Base-by-base conservation (phyloP, 768 basidiomycete genomes). In the Podaxis sp. region DNA sequence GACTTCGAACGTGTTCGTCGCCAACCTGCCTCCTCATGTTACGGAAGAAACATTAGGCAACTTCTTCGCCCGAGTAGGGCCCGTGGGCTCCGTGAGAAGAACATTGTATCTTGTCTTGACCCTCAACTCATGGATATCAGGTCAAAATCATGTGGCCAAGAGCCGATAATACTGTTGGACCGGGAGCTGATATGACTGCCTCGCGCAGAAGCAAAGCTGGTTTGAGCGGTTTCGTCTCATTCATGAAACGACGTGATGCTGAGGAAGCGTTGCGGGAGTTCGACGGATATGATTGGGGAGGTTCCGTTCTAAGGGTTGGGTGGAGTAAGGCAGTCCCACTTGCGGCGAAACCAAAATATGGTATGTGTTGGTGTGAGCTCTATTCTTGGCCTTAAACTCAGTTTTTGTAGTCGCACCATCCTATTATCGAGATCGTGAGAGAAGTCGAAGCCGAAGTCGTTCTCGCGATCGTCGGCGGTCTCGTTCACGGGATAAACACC, bases 61-160 rank as follows among this genome's bases (percentile, higher is more conserved):
- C 64, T 94, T 97, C 73, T 99, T 99, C 72, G 96, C 96, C 2
- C 86, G 89, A 49, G 82, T 82, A 61, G 97, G 97, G 0, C 93
- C 95, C n/a, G 91, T 99, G 65, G 96, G 90, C 24, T 95, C 93
- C 22, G 93, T 93, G 70, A 54, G 85, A 78, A 5, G 19, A 46
- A 46, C 39, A n/a, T 42, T n/a, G 59, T 36, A 6, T 33, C 57
- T 12, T 19, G 57, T 22, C 12, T 63, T 42, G 40, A 2, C 6
- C 5, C 4, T 63, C 28, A 3, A 9, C 19, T 44, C 22, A 15
- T 60, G 9, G 39, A 12, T 26, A 63, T 2, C 60, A 95, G 93
- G 92, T 95, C 49, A 95, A 96, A 80, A 88, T 99, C 67, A 98
- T 99, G 96, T 99, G 95, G 95, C 96, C 96, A n/a, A 87, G 96